Base-by-base conservation (phyloP, 2,329 filamentous ascomycete genomes). In the Monilinia vaccinii-corymbosi region DNA sequence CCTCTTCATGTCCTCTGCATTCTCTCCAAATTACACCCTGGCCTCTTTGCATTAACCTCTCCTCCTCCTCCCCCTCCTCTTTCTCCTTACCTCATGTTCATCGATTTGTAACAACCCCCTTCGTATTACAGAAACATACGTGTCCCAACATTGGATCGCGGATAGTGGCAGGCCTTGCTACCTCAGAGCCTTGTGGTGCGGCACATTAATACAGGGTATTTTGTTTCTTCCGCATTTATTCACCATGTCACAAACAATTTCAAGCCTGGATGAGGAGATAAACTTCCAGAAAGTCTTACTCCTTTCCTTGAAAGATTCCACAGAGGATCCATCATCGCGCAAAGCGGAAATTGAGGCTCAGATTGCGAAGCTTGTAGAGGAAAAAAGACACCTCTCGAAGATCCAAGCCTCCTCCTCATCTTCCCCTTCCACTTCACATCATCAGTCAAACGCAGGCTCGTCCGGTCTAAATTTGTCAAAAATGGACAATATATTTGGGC, bases 271-370 rank as follows among this genome's bases (percentile, higher is more conserved):
- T 21, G 75, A 78, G 51, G 77, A 79, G 59, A 67, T 80, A 62
- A 70, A 66, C 36, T 71, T 78, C 23, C 74, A 78, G 61, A 70
- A 70, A 50, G 75, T 76, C 53, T 72, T 80, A 23, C 70, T 80
- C 3, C 64, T 67, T 9, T 79, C 77, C 2, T 72, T 81, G n/a
- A 65, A 67, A 44, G 63, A 70, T 49, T 62, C 68, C 2, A 53
- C 67, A 14, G 58, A 71, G 11, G 57, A 59, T 38, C 51, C 44
- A 31, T 32, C 51, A 23, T 23, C n/a, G 23, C 66, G 69, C 32
- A 53, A 18, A 53, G 23, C 18, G 18, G 28, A 46, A 45, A 36
- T 36, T 13, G 40, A 36, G 31, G 40, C 48, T 18, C 48, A 46
- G 23, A 46, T 46, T 34, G 14, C 14, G 48, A 31, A 16, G 25